A percentile compares a stretch with the other conserved stretches of the same genome.
Evolutionary conservation across 225 moss, liverwort and hornwort species (phyloP).

Genomic region (Antitrichia curtipendula): DNA sequence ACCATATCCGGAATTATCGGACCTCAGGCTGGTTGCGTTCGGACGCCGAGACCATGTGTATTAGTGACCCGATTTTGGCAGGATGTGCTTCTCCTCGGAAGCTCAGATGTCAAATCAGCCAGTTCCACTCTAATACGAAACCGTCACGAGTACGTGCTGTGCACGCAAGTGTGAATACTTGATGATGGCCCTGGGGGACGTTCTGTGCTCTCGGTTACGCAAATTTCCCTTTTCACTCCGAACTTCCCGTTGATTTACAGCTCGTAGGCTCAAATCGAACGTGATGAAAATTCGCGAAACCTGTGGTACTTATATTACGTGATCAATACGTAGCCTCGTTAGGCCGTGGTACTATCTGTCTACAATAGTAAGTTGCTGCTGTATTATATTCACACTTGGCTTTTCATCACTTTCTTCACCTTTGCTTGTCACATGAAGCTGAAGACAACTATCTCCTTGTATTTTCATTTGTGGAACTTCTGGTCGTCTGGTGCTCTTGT

Average conservation of each 20-base stretch:
- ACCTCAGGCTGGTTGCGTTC: neutral
- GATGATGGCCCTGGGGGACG: too few species aligned
- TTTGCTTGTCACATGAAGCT: neutral
- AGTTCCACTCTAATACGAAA: neutral
- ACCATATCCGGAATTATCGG: neutral
- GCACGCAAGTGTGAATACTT: neutral
- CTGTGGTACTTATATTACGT: neutral
- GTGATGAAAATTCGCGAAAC: neutral
- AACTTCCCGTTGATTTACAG: too few species aligned
- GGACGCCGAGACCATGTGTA: neutral
- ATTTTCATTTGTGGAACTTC: neutral
- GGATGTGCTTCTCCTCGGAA: neutral
- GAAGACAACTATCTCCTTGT: neutral
- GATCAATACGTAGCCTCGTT: neutral
- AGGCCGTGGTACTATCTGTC: neutral
- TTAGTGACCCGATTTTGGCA: neutral
- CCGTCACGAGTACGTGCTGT: neutral
- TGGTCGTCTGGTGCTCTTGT: neutral
- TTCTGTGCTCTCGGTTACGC: too few species aligned
- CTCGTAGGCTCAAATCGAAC: too few species aligned
- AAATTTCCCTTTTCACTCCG: too few species aligned
- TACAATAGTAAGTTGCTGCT: neutral
- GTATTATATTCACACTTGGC: neutral
- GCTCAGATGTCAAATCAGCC: neutral
- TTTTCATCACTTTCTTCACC: neutral